phyloP scores from a whole-genome alignment of 2,329 filamentous ascomycete species.

The Albifimbria verrucaria region DNA sequence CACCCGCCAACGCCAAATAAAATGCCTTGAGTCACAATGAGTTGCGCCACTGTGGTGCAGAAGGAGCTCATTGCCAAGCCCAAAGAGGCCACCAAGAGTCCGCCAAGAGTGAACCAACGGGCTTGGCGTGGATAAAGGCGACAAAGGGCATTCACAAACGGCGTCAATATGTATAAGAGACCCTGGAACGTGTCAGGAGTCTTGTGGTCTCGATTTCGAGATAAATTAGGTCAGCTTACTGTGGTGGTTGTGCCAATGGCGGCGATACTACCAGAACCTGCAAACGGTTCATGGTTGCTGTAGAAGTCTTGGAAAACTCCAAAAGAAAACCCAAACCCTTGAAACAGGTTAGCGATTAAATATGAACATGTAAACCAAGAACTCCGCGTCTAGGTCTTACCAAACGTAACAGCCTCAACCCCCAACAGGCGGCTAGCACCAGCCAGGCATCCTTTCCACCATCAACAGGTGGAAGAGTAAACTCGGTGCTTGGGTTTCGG shows the following conservation, averaged over 20 bases:
- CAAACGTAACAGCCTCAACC: slow-evolving; percentile 13
- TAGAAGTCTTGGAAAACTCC: slow-evolving; percentile 68
- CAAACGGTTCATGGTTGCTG: slow-evolving; percentile 52
- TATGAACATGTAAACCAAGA: background rate
- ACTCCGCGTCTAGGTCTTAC: background rate
- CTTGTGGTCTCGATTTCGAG: slow-evolving; percentile 28
- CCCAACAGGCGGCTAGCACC: slow-evolving; percentile 20
- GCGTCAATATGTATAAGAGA: slow-evolving; percentile 38
- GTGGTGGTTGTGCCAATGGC: slow-evolving; percentile 44
- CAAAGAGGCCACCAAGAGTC: slow-evolving; percentile 43
- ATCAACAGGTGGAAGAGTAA: slow-evolving; percentile 29
- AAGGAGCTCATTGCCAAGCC: slow-evolving; percentile 46
- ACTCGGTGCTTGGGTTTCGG: slow-evolving; percentile 5
- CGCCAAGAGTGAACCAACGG: slow-evolving; percentile 34
- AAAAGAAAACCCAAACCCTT: slow-evolving; percentile 62
- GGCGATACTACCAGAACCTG: slow-evolving; percentile 45
- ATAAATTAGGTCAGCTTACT: background rate
- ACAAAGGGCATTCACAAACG: slow-evolving; percentile 41
- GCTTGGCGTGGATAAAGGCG: slow-evolving; percentile 33
- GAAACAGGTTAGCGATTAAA: background rate
- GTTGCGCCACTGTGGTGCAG: slow-evolving; percentile 40
- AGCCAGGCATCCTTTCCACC: slow-evolving; percentile 33
- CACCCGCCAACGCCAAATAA: slow-evolving; percentile 53
- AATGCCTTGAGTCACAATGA: slow-evolving; percentile 56
- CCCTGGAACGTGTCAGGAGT: slow-evolving; percentile 48